Evolutionary conservation across 805 yeast genomes (phyloP), one percentile per base, ranked within the genome.

Genomic region (Saccharomycopsis vini): DNA sequence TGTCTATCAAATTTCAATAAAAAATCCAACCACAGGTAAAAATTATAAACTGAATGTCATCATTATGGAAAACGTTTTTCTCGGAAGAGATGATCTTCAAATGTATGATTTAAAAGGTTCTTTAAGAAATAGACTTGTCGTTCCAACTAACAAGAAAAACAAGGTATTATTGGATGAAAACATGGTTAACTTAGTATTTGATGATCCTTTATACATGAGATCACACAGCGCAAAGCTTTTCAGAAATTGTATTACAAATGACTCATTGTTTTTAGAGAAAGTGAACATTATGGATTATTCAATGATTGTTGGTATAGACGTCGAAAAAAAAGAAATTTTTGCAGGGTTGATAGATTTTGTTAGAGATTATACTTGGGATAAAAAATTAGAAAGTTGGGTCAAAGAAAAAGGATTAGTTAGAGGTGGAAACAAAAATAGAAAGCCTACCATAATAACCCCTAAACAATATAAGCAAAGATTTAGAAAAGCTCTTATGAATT

Each of bases 221-320:
- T 97, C 90, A 55, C 89, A 88, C 54, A 90, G 88, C 57, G 92
- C 92, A 58, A 80, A 84, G 54, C 63, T 88, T 31, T 61, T 92
- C 39, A 66, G 95, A 38, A 90, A 96, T 0, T 89, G 96, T 0
- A 63, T 92, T 23, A 92, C 95, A 82, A 92, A 94, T 57, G 99
- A 92, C 56, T 92, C 97, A 0, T 66, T 92, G 13, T 94, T 92
- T 59, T 65, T 92, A 43, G 88, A 95, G 3, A 92, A 94, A 56
- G 86, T 92, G 95, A 95, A 92, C 57, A 97, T 92, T 4, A 92
- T 92, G 99, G 99, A 92, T 61, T 92, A 92, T 57, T 90, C 97
- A 0, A 67, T 92, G 51, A 95, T 92, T 7, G 81, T 92, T 47
- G 99, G 97, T 0, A 85, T 92, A 33, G 95, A 92, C 57, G 66